Percentiles rank a stretch among this genome's conserved stretches.
These are phyloP conservation scores for Hippophae gyantsensis DNA, from an alignment of 306 rosid species.

Conservation along the genomic window DNA sequence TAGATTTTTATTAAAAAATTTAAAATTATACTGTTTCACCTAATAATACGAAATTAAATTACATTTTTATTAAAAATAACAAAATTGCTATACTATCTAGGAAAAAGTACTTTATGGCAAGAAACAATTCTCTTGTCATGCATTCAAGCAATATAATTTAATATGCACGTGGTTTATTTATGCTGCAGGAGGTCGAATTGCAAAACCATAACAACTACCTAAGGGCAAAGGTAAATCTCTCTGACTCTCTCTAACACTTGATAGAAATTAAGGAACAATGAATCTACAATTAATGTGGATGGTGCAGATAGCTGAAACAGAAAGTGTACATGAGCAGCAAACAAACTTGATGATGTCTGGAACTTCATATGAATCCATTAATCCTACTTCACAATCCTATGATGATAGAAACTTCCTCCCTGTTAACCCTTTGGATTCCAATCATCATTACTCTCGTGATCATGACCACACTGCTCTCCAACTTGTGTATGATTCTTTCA, in stretches of 20 bases:
- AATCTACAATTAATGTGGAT: neutral
- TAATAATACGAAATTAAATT: no score
- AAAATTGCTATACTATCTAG: no score
- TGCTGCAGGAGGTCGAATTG: slow-evolving; percentile 74
- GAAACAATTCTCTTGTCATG: no score
- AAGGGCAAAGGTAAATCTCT: slow-evolving; percentile 52
- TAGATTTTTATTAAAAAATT: no score
- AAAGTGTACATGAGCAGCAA: slow-evolving; percentile 48
- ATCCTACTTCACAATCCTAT: slow-evolving; percentile 37
- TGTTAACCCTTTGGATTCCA: slow-evolving; percentile 37
- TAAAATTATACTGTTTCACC: no score
- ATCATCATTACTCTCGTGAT: slow-evolving; percentile 46
- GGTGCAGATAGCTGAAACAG: slow-evolving; percentile 69
- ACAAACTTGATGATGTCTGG: slow-evolving; percentile 42
- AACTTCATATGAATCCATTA: slow-evolving; percentile 32
- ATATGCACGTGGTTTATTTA: no score
- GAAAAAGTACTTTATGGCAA: no score
- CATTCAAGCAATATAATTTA: no score
- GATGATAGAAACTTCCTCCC: slow-evolving; percentile 51
- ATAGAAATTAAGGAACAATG: no score
- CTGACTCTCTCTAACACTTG: no score
- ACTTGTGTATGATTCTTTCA: slow-evolving; percentile 46
- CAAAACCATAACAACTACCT: slow-evolving; percentile 79
- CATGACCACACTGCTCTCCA: slow-evolving; percentile 61
- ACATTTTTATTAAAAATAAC: no score